Conservation (phyloP, 495 filamentous ascomycete species). For the Penicillium silybi region DNA sequence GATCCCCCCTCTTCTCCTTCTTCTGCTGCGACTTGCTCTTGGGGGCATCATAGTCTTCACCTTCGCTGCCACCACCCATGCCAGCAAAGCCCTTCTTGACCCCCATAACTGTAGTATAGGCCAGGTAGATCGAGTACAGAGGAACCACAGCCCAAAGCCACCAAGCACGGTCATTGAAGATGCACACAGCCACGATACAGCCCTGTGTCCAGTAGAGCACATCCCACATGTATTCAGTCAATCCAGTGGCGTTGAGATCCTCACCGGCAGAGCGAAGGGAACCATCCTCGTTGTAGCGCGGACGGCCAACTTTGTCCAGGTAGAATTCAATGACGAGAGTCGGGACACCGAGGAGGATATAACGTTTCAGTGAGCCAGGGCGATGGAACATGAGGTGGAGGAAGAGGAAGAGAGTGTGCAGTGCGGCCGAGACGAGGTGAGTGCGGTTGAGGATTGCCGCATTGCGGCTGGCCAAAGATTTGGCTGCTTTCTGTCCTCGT, state of each 20-base stretch:
- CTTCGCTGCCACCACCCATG: slow-evolving; percentile 34
- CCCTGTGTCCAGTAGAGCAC: slow-evolving; percentile 88
- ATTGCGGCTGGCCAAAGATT: slow-evolving; percentile 84
- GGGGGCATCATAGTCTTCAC: slow-evolving; percentile 20
- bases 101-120: slow-evolving; percentile 59
- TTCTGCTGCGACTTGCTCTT: slow-evolving; percentile 62
- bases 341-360: slow-evolving; percentile 68
- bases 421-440: slow-evolving; percentile 63
- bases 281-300: slow-evolving; percentile 62
- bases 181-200: slow-evolving; percentile 56
- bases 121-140: slow-evolving; percentile 64
- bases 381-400: slow-evolving; percentile 63
- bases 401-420: slow-evolving; percentile 72
- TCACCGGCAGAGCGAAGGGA: slow-evolving; percentile 73
- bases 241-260: slow-evolving; percentile 79
- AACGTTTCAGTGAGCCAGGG: slow-evolving; percentile 63
- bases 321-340: slow-evolving; percentile 74
- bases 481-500: slow-evolving; percentile 75
- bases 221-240: slow-evolving; percentile 98
- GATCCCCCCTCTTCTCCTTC: slow-evolving; percentile 56
- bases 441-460: slow-evolving; percentile 67
- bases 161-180: slow-evolving; percentile 77
- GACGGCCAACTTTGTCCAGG: slow-evolving; percentile 78
- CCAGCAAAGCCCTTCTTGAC: slow-evolving; percentile 64
- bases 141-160: slow-evolving; percentile 69